Conservation (phyloP, 768 basidiomycete species). For the Pleurotus pulmonarius region DNA sequence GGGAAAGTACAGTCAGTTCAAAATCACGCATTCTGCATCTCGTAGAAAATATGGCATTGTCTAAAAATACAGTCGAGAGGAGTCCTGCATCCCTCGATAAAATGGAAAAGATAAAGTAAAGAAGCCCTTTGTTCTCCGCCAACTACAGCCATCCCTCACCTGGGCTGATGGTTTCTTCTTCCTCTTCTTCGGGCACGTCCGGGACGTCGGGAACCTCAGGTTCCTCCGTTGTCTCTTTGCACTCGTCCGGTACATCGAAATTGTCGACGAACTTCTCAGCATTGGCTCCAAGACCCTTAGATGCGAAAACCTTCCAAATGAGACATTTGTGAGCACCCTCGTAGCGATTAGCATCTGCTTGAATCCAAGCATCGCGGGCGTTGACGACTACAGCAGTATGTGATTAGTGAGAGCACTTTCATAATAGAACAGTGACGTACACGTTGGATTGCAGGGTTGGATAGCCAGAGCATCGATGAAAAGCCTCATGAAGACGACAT, state of each 20-base stretch:
- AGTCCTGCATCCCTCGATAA: too few species aligned
- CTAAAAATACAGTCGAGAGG: too few species aligned
- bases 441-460: conserved; percentile 48
- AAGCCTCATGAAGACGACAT: conserved; percentile 47
- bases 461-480: conserved; percentile 48
- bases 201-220: too few species aligned
- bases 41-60: too few species aligned
- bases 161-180: too few species aligned
- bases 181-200: too few species aligned
- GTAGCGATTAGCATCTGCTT: conserved; percentile 47
- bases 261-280: conserved; percentile 28
- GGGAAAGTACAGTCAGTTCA: too few species aligned
- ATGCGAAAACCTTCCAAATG: conserved; percentile 44
- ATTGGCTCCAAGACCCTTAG: conserved; percentile 42
- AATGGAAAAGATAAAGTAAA: too few species aligned
- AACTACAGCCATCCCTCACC: too few species aligned
- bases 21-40: too few species aligned
- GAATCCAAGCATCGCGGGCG: conserved; percentile 49
- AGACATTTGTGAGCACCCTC: conserved; percentile 40
- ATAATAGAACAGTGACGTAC: conserved; percentile 22
- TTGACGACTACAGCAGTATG: conserved; percentile 26
- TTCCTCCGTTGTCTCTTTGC: neutral
- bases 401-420: neutral
- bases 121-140: too few species aligned
- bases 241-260: neutral